These are phyloP conservation scores for Diaporthe vexans DNA, from an alignment of 2,329 filamentous ascomycete genomes.

Conservation along the genomic window DNA sequence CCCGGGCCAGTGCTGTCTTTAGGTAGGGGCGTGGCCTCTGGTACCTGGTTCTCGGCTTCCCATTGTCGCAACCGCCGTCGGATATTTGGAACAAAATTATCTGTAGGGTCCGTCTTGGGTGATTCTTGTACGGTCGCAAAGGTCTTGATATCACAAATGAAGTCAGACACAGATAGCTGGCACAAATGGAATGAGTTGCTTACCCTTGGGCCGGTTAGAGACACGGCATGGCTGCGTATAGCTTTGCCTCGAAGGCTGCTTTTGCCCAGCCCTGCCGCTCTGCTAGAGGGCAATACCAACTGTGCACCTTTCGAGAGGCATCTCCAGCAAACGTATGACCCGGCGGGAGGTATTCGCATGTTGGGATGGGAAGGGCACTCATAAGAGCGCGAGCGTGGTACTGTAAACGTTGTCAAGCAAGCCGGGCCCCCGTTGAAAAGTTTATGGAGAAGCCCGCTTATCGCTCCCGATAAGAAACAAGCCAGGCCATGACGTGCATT, in stretches of 20 bases:
- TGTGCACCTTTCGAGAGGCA: constrained; percentile 44
- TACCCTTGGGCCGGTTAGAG: constrained; percentile 21
- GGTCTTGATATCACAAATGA: not conserved
- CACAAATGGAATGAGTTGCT: constrained; percentile 26
- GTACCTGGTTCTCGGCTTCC: constrained; percentile 53
- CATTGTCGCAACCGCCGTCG: constrained; percentile 59
- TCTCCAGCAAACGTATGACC: constrained; percentile 52
- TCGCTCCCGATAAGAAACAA: constrained; percentile 15
- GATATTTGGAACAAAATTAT: constrained; percentile 46
- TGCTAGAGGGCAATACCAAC: not conserved
- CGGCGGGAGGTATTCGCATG: constrained; percentile 48
- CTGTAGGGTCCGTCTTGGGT: not conserved
- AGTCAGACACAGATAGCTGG: not conserved
- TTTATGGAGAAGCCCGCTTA: constrained; percentile 14
- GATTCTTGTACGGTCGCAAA: constrained; percentile 38
- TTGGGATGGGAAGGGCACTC: constrained; percentile 43
- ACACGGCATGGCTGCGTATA: not conserved
- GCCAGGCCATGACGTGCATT: not conserved
- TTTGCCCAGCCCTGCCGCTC: constrained; percentile 19
- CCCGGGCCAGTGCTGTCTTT: constrained; percentile 49
- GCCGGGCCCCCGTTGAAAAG: not conserved
- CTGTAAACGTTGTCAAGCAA: not conserved
- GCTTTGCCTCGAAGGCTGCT: constrained; percentile 21
- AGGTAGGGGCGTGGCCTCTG: constrained; percentile 44
- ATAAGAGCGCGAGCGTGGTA: not conserved